Base-by-base conservation (phyloP, 805 yeast species). In the Starmera dryadoides region DNA sequence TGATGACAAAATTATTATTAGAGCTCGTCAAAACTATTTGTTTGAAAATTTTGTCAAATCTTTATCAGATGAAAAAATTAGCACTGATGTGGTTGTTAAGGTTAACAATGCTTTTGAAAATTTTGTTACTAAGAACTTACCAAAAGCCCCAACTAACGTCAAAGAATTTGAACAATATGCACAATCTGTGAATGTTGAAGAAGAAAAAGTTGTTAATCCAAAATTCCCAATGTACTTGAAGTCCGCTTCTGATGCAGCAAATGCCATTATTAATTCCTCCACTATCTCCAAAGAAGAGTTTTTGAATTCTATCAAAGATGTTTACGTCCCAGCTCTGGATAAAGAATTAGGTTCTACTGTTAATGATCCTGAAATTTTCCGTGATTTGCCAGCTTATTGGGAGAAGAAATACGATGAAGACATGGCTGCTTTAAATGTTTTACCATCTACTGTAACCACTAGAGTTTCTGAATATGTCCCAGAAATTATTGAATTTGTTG, bases 381-480 rank as follows among this genome's bases (percentile, higher is more conserved):
- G 79, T 49, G 75, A 79, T 38, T 73, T 91, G 44, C 89, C 97
- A 25, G 77, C 94, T 4, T 85, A 65, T 59, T 93, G 97, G 96
- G 98, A 93, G 63, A 66, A 69, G 41, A 79, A 81, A 55, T 93
- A 71, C 57, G 85, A 91, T 60, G 68, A 75, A 40, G 98, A 93
- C 55, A 93, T 93, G 98, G 68, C 68, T 5, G 70, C 71, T 25
- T 71, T 93, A 59, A 89, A 89, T 52, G 98, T 93, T 7, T 66
- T 85, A 37, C 83, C 93, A 10, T 83, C 98, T 3, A 72, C 84
- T 3, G 73, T 88, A 22, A 86, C 94, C 21, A 93, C 98, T 3
- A 78, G 98, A 48, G 98, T 93, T 14, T 84, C 96, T 4, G 98
- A 93, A 60, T 91, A 87, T 55, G 80, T 91, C 33, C 97, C 98